Base-by-base conservation (phyloP, 2,329 filamentous ascomycete genomes). In the Chalara sp. region DNA sequence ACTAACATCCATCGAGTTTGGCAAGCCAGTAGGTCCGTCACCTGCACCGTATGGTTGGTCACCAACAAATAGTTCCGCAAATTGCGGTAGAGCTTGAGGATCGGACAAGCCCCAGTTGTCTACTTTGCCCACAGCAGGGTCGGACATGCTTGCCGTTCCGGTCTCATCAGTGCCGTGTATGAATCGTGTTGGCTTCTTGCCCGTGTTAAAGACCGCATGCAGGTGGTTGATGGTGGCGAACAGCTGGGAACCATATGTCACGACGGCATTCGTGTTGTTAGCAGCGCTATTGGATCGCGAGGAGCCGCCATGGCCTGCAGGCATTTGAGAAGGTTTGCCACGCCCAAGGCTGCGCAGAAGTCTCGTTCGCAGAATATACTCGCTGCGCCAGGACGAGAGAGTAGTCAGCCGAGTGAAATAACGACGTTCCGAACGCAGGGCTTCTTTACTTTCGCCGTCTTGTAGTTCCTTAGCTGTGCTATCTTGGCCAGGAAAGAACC, bases 301-400 rank as follows among this genome's bases (percentile, higher is more conserved):
- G 8, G 76, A 75, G 8, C 78, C 70, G 8, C 81, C 79, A 50
- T 79, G 65, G 61, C 74, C 70, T 44, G 73, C 69, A 32, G 75
- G 65, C 7, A 74, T 72, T 37, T 84, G 77, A 59, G 78, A 71
- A 52, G 92, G 89, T 64, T 91, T 95, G 47, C 92, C 93, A 53
- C 89, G 83, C 44, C 79, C 79, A 51, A 97, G 74, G 55, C 88
- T 93, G 43, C 90, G 81, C 48, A 97, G 72, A 47, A 97, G 78
- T 44, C 89, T 81, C 2, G 90, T 96, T 44, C 93, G 80, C 51
- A 96, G 72, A 45, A 97, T 86, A 63, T 97, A 99, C 68, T 99
- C 93, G 68, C 89, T 96, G 59, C 92, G 81, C 92, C 93, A 97
- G 6, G 91, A 93, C n/a, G 90, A 87, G 54, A 91, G 71, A 4